phyloP scores from a whole-genome alignment of 768 basidiomycete genomes.

The Collybia sordida region DNA sequence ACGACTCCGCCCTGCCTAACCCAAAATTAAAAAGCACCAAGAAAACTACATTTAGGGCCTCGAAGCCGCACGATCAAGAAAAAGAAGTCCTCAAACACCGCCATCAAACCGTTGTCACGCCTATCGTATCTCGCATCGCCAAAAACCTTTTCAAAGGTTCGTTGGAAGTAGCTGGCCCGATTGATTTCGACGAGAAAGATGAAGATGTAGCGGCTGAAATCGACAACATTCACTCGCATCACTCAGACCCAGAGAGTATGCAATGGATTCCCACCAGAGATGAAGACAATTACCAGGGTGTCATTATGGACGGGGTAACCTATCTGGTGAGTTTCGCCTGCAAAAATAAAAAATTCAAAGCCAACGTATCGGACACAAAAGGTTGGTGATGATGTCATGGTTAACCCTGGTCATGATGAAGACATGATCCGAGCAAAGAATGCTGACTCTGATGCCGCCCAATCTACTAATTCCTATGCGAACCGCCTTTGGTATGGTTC shows the following conservation, averaged over 20 bases:
- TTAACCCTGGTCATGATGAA: conserved; percentile 54
- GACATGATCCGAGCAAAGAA: conserved; percentile 39
- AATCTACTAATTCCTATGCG: conserved; percentile 54
- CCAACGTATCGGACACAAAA: conserved; percentile 19
- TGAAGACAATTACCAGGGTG: conserved; percentile 39
- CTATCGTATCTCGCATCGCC: conserved; percentile 45
- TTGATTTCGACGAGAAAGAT: conserved; percentile 26
- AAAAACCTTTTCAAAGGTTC: conserved; percentile 45
- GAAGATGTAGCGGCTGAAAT: conserved; percentile 24
- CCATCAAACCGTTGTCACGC: conserved; percentile 41
- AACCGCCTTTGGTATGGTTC: conserved; percentile 60
- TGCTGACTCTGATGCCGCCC: conserved; percentile 36
- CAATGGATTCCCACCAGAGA: conserved; percentile 28
- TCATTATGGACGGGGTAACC: conserved; percentile 53
- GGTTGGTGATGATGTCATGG: conserved; percentile 66
- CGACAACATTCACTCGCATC: conserved; percentile 26
- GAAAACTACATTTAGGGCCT: conserved; percentile 20
- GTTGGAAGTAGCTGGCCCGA: conserved; percentile 36
- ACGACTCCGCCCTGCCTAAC: conserved; percentile 11
- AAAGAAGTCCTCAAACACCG: conserved; percentile 25
- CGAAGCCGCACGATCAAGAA: conserved; percentile 15
- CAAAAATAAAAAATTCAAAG: background rate
- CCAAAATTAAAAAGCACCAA: conserved; percentile 1
- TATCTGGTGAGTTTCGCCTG: conserved; percentile 46
- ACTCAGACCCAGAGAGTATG: conserved; percentile 31